Conservation (phyloP, 805 yeast genomes). For the Metschnikowia vanudenii region DNA sequence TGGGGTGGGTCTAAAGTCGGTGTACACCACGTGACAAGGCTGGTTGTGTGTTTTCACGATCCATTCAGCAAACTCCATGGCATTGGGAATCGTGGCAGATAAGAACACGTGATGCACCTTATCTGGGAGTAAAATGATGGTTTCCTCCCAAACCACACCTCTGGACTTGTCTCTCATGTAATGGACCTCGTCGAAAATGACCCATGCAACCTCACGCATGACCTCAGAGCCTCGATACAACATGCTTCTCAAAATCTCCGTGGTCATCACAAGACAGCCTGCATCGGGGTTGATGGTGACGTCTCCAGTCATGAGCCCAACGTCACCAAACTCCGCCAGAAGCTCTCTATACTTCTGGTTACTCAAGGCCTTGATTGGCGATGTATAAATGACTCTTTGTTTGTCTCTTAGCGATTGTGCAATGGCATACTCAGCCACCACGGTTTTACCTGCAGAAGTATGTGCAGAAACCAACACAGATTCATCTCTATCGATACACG, state of each 20-base stretch:
- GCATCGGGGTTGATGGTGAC: slow-evolving; percentile 98
- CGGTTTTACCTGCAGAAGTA: slow-evolving; percentile 96
- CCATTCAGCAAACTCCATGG: slow-evolving; percentile 99
- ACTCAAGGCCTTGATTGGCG: slow-evolving; percentile 92
- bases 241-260: slow-evolving; percentile 96
- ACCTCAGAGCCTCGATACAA: slow-evolving; percentile 95
- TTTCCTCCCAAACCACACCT: slow-evolving; percentile 99
- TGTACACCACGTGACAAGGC: slow-evolving; percentile 98
- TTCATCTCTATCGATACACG: slow-evolving; percentile 92
- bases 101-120: slow-evolving; percentile 91
- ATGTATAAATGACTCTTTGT: slow-evolving; percentile 91
- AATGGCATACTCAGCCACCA: slow-evolving; percentile 95
- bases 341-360: slow-evolving; percentile 93
- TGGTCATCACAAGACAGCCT: slow-evolving; percentile 97
- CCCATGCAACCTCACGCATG: slow-evolving; percentile 99
- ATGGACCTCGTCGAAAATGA: slow-evolving; percentile 96
- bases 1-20: slow-evolving; percentile 99
- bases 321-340: slow-evolving; percentile 91
- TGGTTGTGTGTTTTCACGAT: slow-evolving; percentile 90
- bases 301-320: slow-evolving; percentile 99
- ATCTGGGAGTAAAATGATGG: slow-evolving; percentile 91
- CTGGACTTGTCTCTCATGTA: slow-evolving; percentile 97
- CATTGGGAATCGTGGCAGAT: slow-evolving; percentile 96
- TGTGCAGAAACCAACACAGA: slow-evolving; percentile 97
- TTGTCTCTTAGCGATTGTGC: slow-evolving; percentile 91